These are phyloP conservation scores for Sphenostylis stenocarpa DNA, from an alignment of 306 rosid species.

Conservation along the genomic window DNA sequence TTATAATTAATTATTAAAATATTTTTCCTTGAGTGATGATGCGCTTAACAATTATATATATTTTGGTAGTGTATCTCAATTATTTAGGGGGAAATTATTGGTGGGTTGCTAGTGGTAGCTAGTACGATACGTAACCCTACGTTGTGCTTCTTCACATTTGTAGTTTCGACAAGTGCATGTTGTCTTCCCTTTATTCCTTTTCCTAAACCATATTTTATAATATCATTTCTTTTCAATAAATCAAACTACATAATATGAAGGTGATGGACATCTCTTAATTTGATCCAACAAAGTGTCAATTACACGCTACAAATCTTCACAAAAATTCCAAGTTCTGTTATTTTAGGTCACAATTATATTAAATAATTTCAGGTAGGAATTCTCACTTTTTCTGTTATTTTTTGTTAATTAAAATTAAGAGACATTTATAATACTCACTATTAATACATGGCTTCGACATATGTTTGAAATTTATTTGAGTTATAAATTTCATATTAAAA, in stretches of 20 bases:
- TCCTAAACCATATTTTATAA: neutral
- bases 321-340: neutral
- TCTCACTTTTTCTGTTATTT: neutral
- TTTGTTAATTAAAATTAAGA: neutral
- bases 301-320: too few species aligned
- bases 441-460: neutral
- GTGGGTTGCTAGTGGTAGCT: neutral
- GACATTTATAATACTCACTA: neutral
- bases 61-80: neutral
- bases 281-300: neutral
- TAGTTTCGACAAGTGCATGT: neutral
- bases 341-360: too few species aligned
- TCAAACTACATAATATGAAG: neutral
- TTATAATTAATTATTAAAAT: too few species aligned
- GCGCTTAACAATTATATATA: neutral
- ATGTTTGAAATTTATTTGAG: too few species aligned
- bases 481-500: too few species aligned
- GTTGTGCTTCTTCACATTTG: neutral
- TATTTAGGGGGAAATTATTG: neutral
- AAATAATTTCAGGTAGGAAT: neutral
- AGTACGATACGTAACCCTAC: neutral
- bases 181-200: neutral
- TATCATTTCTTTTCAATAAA: neutral
- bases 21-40: too few species aligned
- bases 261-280: neutral